Base-by-base conservation (phyloP, 2,329 filamentous ascomycete species). In the Hypoxylon sp. region DNA sequence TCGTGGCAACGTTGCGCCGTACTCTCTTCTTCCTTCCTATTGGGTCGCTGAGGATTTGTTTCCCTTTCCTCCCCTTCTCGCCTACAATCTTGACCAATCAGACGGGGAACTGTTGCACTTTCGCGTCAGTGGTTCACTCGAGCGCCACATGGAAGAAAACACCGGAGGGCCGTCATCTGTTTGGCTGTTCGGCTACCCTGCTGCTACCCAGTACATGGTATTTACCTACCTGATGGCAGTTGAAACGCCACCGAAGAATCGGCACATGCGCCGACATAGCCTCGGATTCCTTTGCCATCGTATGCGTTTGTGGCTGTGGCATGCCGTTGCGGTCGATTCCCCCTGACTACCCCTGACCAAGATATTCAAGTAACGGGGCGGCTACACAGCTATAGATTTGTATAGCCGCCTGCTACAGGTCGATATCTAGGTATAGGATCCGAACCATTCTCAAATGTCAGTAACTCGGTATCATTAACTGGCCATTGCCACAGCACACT, bases 121-220 rank as follows among this genome's bases (percentile, higher is more conserved):
- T 63, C 50, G 47, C 40, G 40, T 62, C 55, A 59, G 41, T 48
- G n/a, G 20, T 27, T 21, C 26, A n/a, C 45, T 51, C 21, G 51
- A 58, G 52, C 56, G 56, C 60, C 60, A 55, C 57, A 63, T 52
- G 50, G 47, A 48, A 53, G 45, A 57, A 60, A 54, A 60, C 48
- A 21, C 24, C 43, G 45, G 43, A n/a, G 56, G 47, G 51, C 23
- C 17, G 31, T 31, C 23, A 23, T 48, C n/a, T 42, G 13, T 51
- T 55, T 51, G 33, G 29, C 48, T 37, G 45, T 35, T 11, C 31
- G 11, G 8, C 5, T 52, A 37, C 48, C 43, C 29, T 45, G 18
- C 17, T 37, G 48, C 45, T 48, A 38, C 37, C 38, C 26, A 45
- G 38, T 17, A 18, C 26, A 29, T 26, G n/a, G n/a, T n/a, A n/a